A percentile compares a stretch with the other conserved stretches of the same genome.
Conservation (phyloP, 1,284 basidiomycete species). For the Fistulina hepatica region DNA sequence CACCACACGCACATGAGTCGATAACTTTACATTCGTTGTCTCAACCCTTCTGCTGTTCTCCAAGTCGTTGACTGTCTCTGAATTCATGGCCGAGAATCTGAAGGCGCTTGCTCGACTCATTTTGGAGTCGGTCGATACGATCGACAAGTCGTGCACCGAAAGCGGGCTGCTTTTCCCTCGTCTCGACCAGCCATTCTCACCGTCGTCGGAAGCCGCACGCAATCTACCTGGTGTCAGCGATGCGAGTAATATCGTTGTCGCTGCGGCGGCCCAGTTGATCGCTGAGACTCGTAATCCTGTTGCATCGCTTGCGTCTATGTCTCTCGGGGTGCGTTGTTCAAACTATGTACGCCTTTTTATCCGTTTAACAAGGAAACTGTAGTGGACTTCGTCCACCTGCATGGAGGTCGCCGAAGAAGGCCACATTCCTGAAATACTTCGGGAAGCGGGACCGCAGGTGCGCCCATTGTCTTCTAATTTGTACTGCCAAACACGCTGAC, state of each 20-base stretch:
- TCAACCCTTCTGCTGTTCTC: no score
- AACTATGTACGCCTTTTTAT: no score
- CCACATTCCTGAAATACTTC: conserved; percentile 27
- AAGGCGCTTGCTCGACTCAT: no score
- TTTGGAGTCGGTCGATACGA: conserved; percentile 14
- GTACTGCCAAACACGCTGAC: no score
- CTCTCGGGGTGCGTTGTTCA: conserved; percentile 22
- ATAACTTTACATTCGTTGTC: no score
- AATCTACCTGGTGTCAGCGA: conserved; percentile 20
- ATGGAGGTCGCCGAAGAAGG: conserved; percentile 21
- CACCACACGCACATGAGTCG: no score
- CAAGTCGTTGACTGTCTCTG: no score
- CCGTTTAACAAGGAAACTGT: no score
- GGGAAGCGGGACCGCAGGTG: conserved; percentile 27
- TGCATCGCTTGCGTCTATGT: conserved; percentile 18
- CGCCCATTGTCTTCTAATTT: no score
- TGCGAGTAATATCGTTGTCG: conserved; percentile 23
- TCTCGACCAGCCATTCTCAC: conserved; percentile 20
- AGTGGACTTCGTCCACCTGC: conserved; percentile 16
- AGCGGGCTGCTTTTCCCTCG: conserved; percentile 16
- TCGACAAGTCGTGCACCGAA: conserved; percentile 17
- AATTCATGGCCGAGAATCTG: no score
- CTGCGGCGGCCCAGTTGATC: conserved; percentile 29
- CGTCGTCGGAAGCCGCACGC: conserved; percentile 22
- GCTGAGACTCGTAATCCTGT: conserved; percentile 25